Evolutionary conservation across 2,329 filamentous ascomycete species (phyloP).

Genomic region (Diaporthe caulivora): DNA sequence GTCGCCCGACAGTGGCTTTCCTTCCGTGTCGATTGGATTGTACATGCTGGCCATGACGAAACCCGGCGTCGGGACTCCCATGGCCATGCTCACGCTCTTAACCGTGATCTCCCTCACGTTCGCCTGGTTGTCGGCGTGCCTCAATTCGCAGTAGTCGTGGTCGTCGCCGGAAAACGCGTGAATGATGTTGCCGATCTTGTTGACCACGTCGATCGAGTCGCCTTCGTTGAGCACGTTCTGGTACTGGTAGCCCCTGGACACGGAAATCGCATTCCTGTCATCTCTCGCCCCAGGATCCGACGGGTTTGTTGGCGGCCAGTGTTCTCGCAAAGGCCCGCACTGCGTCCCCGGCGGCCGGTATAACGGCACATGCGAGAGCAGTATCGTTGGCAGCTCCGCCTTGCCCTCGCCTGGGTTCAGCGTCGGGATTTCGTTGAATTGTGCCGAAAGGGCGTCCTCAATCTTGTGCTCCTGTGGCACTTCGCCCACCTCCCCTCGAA

Average conservation of each 20-base stretch:
- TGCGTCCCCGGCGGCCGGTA: conserved; percentile 86
- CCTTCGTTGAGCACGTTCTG: conserved; percentile 89
- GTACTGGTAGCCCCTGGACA: conserved; percentile 90
- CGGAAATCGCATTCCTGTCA: conserved; percentile 81
- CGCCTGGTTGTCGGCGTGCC: conserved; percentile 77
- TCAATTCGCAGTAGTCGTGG: conserved; percentile 95
- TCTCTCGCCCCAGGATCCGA: conserved; percentile 68
- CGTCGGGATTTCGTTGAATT: conserved; percentile 54
- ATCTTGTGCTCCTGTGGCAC: conserved; percentile 69
- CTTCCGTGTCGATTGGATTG: conserved; percentile 82
- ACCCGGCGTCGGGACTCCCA: conserved; percentile 90
- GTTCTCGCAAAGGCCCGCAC: conserved; percentile 89
- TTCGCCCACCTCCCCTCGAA: conserved; percentile 70
- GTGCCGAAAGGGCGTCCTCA: conserved; percentile 66
- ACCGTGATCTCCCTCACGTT: conserved; percentile 88
- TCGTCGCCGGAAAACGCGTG: conserved; percentile 96
- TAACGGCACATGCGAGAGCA: conserved; percentile 92
- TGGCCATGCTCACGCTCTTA: conserved; percentile 95
- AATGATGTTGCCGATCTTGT: conserved; percentile 82
- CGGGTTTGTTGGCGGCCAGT: conserved; percentile 79
- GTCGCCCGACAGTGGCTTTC: conserved; percentile 58
- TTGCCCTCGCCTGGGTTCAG: conserved; percentile 58
- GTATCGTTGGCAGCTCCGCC: conserved; percentile 83
- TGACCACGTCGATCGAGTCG: conserved; percentile 81
- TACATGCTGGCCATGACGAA: conserved; percentile 91